Conservation (phyloP, 805 yeast species). For the Metschnikowia aberdeeniae region DNA sequence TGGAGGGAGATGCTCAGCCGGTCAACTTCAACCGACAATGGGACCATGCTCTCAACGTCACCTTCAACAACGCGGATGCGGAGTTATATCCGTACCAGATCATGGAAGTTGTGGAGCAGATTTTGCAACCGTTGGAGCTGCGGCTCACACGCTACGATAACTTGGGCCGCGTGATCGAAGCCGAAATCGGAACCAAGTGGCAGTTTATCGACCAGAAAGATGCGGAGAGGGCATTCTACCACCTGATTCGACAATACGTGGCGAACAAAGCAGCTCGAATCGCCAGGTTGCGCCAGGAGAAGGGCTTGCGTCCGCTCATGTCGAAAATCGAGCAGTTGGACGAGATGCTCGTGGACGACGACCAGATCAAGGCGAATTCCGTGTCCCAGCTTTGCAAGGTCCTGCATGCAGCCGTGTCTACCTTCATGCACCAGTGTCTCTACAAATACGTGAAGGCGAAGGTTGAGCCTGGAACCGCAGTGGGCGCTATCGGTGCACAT, state of each 20-base stretch:
- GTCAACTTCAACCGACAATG: conserved; percentile 92
- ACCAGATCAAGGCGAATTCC: conserved; percentile 30
- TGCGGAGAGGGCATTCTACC: conserved; percentile 82
- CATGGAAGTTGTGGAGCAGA: conserved; percentile 46
- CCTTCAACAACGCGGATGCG: conserved; percentile 51
- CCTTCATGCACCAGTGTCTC: conserved; percentile 73
- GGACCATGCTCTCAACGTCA: conserved; percentile 82
- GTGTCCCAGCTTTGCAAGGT: conserved; percentile 67
- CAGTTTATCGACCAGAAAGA: conserved; percentile 79
- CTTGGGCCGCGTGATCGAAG: conserved; percentile 50
- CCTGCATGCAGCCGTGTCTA: conserved; percentile 52
- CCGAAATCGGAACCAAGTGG: conserved; percentile 44
- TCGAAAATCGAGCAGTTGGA: conserved; percentile 32
- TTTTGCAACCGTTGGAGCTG: conserved; percentile 59
- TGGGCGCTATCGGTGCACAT: conserved; percentile 99
- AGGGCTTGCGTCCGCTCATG: conserved; percentile 46
- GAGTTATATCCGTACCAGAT: conserved; percentile 73
- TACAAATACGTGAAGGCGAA: conserved; percentile 81
- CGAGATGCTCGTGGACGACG: conserved; percentile 34
- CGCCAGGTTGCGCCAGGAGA: conserved; percentile 51
- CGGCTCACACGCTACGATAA: conserved; percentile 67
- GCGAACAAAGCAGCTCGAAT: conserved; percentile 52
- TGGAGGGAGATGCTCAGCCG: conserved; percentile 98
- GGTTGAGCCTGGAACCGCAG: conserved; percentile 99
- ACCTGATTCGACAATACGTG: conserved; percentile 66